phyloP scores from a whole-genome alignment of 768 basidiomycete genomes.

The Boletus pseudo-olivaceus region DNA sequence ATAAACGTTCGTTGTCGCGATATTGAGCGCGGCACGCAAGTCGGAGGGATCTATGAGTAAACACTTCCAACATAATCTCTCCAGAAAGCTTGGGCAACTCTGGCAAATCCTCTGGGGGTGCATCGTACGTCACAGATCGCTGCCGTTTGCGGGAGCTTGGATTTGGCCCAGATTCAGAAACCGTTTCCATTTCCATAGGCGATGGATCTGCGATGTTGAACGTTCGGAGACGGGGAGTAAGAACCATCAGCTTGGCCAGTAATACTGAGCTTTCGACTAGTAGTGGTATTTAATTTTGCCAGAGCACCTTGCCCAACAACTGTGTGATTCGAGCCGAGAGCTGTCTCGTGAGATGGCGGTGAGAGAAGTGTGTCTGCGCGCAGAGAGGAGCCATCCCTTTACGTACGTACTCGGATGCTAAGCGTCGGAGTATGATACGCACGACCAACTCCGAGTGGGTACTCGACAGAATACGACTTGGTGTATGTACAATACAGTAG shows the following conservation, averaged over 20 bases:
- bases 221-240: constrained; percentile 35
- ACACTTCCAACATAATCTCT: constrained; percentile 62
- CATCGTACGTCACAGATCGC: constrained; percentile 31
- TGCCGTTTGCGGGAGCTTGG: constrained; percentile 36
- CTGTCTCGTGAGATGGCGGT: constrained; percentile 18
- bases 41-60: constrained; percentile 64
- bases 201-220: constrained; percentile 32
- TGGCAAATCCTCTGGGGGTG: constrained; percentile 32
- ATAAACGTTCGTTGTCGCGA: constrained; percentile 56
- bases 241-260: constrained; percentile 28
- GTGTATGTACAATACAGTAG: constrained; percentile 4
- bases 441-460: neutral
- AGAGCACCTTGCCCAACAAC: constrained; percentile 12
- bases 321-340: constrained; percentile 14
- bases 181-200: constrained; percentile 31
- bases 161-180: constrained; percentile 25
- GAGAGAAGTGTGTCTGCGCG: constrained; percentile 17
- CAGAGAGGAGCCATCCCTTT: constrained; percentile 27
- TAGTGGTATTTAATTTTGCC: constrained; percentile 19
- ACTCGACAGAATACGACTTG: neutral
- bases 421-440: constrained; percentile 14
- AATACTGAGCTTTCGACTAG: constrained; percentile 9
- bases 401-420: constrained; percentile 13
- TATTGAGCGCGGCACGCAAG: constrained; percentile 40
- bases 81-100: constrained; percentile 48